A percentile compares a stretch with the other conserved stretches of the same genome.
Evolutionary conservation across 805 yeast genomes (phyloP).

Genomic region (Cyberlindnera mississippiensis): DNA sequence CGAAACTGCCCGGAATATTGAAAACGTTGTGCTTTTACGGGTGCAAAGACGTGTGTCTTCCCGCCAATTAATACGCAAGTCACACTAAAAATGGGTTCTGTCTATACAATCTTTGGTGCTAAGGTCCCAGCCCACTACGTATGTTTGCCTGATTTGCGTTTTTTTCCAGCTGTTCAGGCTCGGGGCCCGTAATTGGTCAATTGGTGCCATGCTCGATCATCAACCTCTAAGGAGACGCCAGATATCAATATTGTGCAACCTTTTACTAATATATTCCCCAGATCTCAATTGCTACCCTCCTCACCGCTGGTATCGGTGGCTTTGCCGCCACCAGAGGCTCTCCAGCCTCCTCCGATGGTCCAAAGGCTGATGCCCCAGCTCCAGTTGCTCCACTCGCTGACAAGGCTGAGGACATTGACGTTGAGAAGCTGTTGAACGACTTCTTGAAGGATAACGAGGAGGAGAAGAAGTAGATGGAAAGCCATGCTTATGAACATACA

Average conservation of each 20-base stretch:
- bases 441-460: conserved; percentile 29
- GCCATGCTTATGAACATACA: neutral
- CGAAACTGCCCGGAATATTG: neutral
- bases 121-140: conserved; percentile 30
- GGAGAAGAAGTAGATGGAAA: conserved; percentile 2
- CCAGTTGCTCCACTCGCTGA: conserved; percentile 25
- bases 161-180: too few species aligned
- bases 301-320: conserved; percentile 32
- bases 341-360: conserved; percentile 22
- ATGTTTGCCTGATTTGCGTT: too few species aligned
- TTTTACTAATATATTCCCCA: conserved; percentile 6
- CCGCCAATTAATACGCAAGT: neutral
- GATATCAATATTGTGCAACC: too few species aligned
- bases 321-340: conserved; percentile 22
- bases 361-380: conserved; percentile 21
- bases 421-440: conserved; percentile 32
- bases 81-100: conserved; percentile 23
- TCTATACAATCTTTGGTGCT: conserved; percentile 27
- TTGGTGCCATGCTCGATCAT: too few species aligned
- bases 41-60: neutral
- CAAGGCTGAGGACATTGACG: conserved; percentile 30
- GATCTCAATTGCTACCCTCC: conserved; percentile 32
- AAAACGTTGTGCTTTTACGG: conserved; percentile 1
- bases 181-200: too few species aligned
- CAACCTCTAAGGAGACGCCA: too few species aligned